Evolutionary conservation across 2,329 filamentous ascomycete genomes (phyloP).

Genomic region (Fusarium sp.): DNA sequence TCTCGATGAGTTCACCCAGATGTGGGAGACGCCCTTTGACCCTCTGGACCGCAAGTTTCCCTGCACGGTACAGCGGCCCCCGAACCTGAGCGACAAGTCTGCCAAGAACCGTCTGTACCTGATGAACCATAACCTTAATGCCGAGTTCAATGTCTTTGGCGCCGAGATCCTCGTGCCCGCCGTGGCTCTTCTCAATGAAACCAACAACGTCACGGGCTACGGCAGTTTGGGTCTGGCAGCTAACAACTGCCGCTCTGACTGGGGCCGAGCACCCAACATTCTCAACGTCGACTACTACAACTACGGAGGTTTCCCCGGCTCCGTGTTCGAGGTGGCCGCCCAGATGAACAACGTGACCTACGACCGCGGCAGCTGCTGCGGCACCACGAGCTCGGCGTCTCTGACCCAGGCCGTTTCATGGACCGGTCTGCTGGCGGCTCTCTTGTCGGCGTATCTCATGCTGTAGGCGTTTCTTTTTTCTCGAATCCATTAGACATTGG

Average conservation of each 20-base stretch:
- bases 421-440: constrained; percentile 33
- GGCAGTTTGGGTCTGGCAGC: constrained; percentile 76
- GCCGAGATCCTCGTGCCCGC: constrained; percentile 77
- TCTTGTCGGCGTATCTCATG: constrained; percentile 37
- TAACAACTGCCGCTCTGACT: constrained; percentile 70
- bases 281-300: constrained; percentile 91
- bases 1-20: constrained; percentile 86
- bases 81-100: constrained; percentile 66
- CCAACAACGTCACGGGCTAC: constrained; percentile 73
- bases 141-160: constrained; percentile 76
- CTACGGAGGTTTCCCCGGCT: constrained; percentile 71
- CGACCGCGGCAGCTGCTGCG: constrained; percentile 66
- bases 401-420: constrained; percentile 35
- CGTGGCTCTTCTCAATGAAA: constrained; percentile 74
- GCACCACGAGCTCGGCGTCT: constrained; percentile 50
- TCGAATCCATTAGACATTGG: neutral
- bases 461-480: constrained; percentile 20
- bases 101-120: constrained; percentile 78
- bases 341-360: constrained; percentile 79
- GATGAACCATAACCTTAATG: constrained; percentile 92
- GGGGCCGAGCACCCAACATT: constrained; percentile 79
- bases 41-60: constrained; percentile 75
- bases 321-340: constrained; percentile 81
- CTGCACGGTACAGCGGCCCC: constrained; percentile 82
- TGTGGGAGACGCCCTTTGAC: constrained; percentile 93